Evolutionary conservation across 140 eudicot genomes (phyloP).

Genomic region (Stevia rebaudiana): DNA sequence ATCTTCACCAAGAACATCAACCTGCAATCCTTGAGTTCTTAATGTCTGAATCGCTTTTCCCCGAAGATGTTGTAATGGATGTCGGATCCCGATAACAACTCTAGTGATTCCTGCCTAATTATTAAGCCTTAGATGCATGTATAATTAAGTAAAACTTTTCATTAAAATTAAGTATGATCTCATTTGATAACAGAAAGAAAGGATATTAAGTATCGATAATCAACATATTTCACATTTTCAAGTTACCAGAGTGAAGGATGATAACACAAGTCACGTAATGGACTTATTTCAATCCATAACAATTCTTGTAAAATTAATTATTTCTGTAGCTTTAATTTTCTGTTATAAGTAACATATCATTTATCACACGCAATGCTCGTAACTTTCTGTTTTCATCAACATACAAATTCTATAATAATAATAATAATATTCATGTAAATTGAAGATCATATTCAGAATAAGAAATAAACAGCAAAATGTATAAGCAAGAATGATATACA

Average conservation of each 20-base stretch:
- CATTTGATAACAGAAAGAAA: neutral
- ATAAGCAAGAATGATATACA: neutral
- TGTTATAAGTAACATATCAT: neutral
- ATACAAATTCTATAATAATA: neutral
- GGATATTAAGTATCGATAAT: neutral
- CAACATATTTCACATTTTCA: neutral
- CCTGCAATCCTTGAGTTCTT: slow-evolving; percentile 68
- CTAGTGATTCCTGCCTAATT: slow-evolving; percentile 77
- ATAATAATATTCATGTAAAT: neutral
- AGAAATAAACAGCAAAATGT: neutral
- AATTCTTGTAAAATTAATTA: neutral
- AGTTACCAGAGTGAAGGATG: neutral
- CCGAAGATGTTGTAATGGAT: slow-evolving; percentile 80
- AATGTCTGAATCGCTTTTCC: slow-evolving; percentile 66
- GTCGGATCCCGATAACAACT: slow-evolving; percentile 81
- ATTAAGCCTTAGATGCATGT: slow-evolving; percentile 23
- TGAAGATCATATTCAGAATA: neutral
- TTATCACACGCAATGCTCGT: neutral
- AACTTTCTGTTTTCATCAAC: neutral
- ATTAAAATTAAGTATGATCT: neutral
- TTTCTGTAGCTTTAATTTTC: neutral
- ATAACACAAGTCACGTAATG: neutral
- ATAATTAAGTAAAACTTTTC: slow-evolving; percentile 5
- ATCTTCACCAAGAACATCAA: slow-evolving; percentile 93
- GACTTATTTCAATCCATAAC: neutral